Percentiles rank a stretch among this genome's conserved stretches.
phyloP scores from a whole-genome alignment of 2,329 filamentous ascomycete genomes.

The Fusarium sp. region DNA sequence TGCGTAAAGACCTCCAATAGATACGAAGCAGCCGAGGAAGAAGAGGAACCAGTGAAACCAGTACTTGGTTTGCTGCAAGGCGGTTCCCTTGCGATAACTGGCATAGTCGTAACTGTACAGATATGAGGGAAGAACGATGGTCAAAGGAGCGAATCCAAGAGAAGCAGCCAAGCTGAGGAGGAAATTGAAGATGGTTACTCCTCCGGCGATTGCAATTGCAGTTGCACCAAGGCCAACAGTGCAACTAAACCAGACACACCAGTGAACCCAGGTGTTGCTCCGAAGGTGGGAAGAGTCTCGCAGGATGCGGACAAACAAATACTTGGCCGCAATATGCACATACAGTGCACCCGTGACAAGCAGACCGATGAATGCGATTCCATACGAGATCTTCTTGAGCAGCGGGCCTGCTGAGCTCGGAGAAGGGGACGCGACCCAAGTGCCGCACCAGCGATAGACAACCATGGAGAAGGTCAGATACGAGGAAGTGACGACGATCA shows the following conservation, averaged over 20 bases:
- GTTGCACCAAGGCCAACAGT: neutral
- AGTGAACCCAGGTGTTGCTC: neutral
- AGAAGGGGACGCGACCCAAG: too few relatives aligned
- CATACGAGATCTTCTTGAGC: too few relatives aligned
- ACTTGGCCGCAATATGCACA: too few relatives aligned
- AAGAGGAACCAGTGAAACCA: neutral
- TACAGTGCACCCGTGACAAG: too few relatives aligned
- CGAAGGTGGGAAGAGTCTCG: neutral
- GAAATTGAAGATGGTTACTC: neutral
- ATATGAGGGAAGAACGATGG: neutral
- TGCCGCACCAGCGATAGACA: too few relatives aligned
- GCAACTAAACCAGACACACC: neutral
- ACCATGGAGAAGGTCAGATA: too few relatives aligned
- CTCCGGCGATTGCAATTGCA: neutral
- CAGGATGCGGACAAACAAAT: too few relatives aligned
- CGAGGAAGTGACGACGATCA: too few relatives aligned
- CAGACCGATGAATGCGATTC: too few relatives aligned
- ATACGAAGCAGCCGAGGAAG: neutral
- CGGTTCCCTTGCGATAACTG: neutral
- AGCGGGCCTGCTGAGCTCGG: too few relatives aligned
- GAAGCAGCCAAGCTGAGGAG: neutral
- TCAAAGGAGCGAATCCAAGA: neutral
- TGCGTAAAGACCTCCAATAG: neutral
- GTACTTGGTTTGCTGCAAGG: neutral
- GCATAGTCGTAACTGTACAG: neutral